A percentile compares a stretch with the other conserved stretches of the same genome.
These are phyloP conservation scores for Penicillium waksmanii DNA, from an alignment of 495 filamentous ascomycete species.

Conservation along the genomic window DNA sequence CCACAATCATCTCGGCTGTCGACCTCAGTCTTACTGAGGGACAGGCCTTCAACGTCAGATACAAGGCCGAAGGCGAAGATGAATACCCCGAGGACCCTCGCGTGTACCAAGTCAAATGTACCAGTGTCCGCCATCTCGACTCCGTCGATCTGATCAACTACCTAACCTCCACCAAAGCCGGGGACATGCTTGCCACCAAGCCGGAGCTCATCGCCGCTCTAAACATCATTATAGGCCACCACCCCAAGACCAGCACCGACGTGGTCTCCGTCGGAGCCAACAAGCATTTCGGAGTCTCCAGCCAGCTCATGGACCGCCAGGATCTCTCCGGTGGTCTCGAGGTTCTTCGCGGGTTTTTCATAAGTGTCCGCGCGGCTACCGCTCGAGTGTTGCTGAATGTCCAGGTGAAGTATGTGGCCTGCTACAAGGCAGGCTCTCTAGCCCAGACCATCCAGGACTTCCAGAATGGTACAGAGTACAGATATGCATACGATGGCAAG, in stretches of 20 bases:
- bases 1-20: slow-evolving; percentile 47
- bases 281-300: slow-evolving; percentile 41
- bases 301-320: slow-evolving; percentile 30
- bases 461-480: slow-evolving; percentile 11
- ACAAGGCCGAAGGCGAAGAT: slow-evolving; percentile 43
- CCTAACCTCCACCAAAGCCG: slow-evolving; percentile 51
- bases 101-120: slow-evolving; percentile 49
- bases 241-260: slow-evolving; percentile 36
- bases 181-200: slow-evolving; percentile 43
- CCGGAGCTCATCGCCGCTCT: slow-evolving; percentile 51
- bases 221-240: slow-evolving; percentile 56
- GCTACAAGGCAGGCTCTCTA: slow-evolving; percentile 42
- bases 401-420: slow-evolving; percentile 50
- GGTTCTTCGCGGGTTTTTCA: slow-evolving; percentile 66
- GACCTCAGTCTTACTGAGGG: slow-evolving; percentile 35
- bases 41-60: slow-evolving; percentile 38
- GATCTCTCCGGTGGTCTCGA: slow-evolving; percentile 46
- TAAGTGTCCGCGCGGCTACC: slow-evolving; percentile 68
- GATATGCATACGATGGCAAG: not conserved
- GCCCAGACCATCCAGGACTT: slow-evolving; percentile 24
- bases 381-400: slow-evolving; percentile 66
- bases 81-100: slow-evolving; percentile 44
- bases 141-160: slow-evolving; percentile 56
- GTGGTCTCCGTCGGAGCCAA: slow-evolving; percentile 44
- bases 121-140: slow-evolving; percentile 46